Base-by-base conservation (phyloP, 2,329 filamentous ascomycete species). In the Paracamarosporium sp. region DNA sequence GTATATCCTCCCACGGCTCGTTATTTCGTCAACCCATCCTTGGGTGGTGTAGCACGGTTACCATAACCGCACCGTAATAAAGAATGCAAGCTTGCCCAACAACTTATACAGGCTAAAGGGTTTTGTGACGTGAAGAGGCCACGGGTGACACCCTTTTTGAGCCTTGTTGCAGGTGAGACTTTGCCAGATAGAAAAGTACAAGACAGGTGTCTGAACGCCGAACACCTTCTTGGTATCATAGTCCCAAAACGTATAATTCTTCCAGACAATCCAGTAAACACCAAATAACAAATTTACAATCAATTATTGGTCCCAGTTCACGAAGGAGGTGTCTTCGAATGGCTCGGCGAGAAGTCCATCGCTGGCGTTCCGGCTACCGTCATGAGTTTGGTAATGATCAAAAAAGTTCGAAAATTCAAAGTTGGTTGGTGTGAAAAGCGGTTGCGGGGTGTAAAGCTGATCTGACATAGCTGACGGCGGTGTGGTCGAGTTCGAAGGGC, bases 291-390 rank as follows among this genome's bases (percentile, higher is more conserved):
- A 44, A 4, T 27, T 4, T 4, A 5, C 13, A 9, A 36, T 22
- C 17, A n/a, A 38, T 36, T 40, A 55, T 17, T 59, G 48, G 17
- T 53, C 53, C 57, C 57, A 56, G 36, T 60, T 56, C 5, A 56
- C 33, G n/a, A 56, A 60, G 6, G 50, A 17, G 9, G 43, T 47
- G 15, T 60, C 53, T 35, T 60, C 50, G n/a, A 41, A 54, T 17
- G 20, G 15, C 9, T 56, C 53, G 15, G 35, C 47, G 31, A 47
- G 30, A 13, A 47, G 15, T 4, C 4, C 27, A 20, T 56, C 57
- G 31, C 28, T 56, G 9, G 27, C 22, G 8, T 20, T 20, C 13
- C 28, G 33, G 12, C 24, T 53, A 28, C 27, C n/a, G 6, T 56
- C 53, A 7, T 22, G 11, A 11, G 27, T 7, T 24, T 43, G 52